phyloP scores from a whole-genome alignment of 2,329 filamentous ascomycete genomes.

The Lasiodiplodia hormozganensis region DNA sequence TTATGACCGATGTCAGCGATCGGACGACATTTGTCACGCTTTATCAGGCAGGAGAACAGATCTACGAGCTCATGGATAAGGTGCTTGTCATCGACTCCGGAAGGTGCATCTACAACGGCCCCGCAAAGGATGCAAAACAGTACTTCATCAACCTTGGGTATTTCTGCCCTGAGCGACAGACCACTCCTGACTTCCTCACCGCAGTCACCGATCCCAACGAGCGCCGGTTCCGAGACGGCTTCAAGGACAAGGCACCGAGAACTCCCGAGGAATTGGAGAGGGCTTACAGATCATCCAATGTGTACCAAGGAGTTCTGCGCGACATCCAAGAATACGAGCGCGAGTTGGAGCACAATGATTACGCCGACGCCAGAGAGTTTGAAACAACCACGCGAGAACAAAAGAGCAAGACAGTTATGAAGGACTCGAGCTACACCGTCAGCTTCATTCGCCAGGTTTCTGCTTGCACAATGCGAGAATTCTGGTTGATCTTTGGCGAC shows the following conservation, averaged over 20 bases:
- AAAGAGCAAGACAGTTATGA: slow-evolving; percentile 69
- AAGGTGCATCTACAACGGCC: slow-evolving; percentile 71
- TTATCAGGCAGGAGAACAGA: slow-evolving; percentile 74
- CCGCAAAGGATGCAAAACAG: slow-evolving; percentile 64
- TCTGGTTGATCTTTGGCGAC: slow-evolving; percentile 80
- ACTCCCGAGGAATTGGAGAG: slow-evolving; percentile 72
- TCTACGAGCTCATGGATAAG: slow-evolving; percentile 80
- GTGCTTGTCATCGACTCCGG: slow-evolving; percentile 79
- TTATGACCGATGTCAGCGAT: slow-evolving; percentile 57
- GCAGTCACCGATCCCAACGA: slow-evolving; percentile 77
- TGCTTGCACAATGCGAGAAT: slow-evolving; percentile 73
- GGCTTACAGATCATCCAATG: slow-evolving; percentile 69
- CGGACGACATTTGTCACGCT: slow-evolving; percentile 62
- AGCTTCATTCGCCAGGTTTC: slow-evolving; percentile 75
- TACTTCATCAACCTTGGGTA: slow-evolving; percentile 74
- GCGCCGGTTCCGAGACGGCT: slow-evolving; percentile 66
- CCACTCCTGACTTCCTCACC: slow-evolving; percentile 80
- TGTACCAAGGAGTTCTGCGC: slow-evolving; percentile 65
- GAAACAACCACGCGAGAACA: slow-evolving; percentile 69
- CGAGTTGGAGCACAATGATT: slow-evolving; percentile 63
- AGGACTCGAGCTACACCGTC: slow-evolving; percentile 78
- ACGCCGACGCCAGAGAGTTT: slow-evolving; percentile 69
- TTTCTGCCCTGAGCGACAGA: slow-evolving; percentile 65
- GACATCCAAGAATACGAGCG: slow-evolving; percentile 69
- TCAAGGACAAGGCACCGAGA: slow-evolving; percentile 70